Conservation (phyloP, 2,329 filamentous ascomycete species). For the Paecilomyces dactylethromorphus region DNA sequence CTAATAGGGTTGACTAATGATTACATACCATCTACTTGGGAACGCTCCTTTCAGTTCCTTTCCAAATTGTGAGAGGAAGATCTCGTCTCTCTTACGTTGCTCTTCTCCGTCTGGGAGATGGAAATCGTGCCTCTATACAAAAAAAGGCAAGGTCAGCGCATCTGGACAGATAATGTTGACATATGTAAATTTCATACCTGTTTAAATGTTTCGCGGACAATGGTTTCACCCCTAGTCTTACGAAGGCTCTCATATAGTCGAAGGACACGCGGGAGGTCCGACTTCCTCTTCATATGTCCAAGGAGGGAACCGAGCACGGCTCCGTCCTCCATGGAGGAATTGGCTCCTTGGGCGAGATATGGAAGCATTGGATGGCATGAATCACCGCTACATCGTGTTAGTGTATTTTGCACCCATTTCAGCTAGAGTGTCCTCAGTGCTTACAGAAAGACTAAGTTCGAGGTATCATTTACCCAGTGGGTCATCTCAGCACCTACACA, state of each 20-base stretch:
- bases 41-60: constrained; percentile 49
- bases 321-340: constrained; percentile 62
- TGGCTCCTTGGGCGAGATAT: constrained; percentile 60
- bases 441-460: constrained; percentile 11
- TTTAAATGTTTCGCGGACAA: constrained; percentile 58
- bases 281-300: constrained; percentile 40
- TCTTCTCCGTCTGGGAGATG: constrained; percentile 51
- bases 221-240: constrained; percentile 40
- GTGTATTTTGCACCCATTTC: background rate
- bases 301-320: constrained; percentile 57
- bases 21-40: constrained; percentile 29
- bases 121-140: constrained; percentile 38
- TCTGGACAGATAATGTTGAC: background rate
- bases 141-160: background rate
- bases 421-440: background rate
- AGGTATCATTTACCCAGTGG: constrained; percentile 34
- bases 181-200: constrained; percentile 27
- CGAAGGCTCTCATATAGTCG: constrained; percentile 40
- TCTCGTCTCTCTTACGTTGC: constrained; percentile 51
- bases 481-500: constrained; percentile 25
- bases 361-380: constrained; percentile 60
- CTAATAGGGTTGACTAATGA: background rate
- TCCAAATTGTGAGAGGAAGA: constrained; percentile 52
- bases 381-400: constrained; percentile 38
- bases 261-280: constrained; percentile 38